Evolutionary conservation across 176 grass and related monocot genomes (phyloP), one percentile per base, ranked within the genome.

Genomic region (Aegilops bicornis): DNA sequence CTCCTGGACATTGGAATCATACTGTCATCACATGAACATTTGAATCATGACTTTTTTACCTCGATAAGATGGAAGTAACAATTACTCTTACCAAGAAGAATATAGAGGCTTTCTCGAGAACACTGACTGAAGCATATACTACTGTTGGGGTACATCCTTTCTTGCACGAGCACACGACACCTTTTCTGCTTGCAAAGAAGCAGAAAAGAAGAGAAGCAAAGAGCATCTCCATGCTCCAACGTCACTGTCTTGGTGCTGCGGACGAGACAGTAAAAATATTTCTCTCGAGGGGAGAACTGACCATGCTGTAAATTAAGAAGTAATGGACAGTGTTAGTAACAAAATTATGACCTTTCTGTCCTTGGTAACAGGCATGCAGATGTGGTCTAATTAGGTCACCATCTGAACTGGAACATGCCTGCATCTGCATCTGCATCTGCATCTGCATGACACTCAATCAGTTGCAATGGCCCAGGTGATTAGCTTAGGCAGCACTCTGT

Each of bases 401-500:
- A 56, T 83, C 63, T 83, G 31, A 79, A 78, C 35, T 52, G 29
- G 17, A 59, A 22, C 7, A 59, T 59, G 54, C 54, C 54, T 59
- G 56, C 56, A 22, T n/a, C n/a, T n/a, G n/a, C n/a, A n/a, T n/a
- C n/a, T n/a, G n/a, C n/a, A n/a, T n/a, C n/a, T n/a, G n/a, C n/a
- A n/a, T 59, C 54, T 58, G 48, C 43, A 45, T 59, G 56, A 7
- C 0, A 3, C 19, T 59, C 56, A 59, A 59, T 59, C 56, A 59
- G 56, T 9, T 59, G 64, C 82, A 59, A 66, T 76, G 88, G 42
- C 77, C 76, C 85, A 80, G 32, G 15, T 42, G 60, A 84, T 87
- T 91, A 91, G 83, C 81, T 87, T 87, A 80, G 33, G 22, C 42
- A 29, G 22, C 80, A 79, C 84, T 72, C 63, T 76, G 50, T 78